These are phyloP conservation scores for Ustulina deusta DNA, from an alignment of 2,329 filamentous ascomycete species.

Conservation along the genomic window DNA sequence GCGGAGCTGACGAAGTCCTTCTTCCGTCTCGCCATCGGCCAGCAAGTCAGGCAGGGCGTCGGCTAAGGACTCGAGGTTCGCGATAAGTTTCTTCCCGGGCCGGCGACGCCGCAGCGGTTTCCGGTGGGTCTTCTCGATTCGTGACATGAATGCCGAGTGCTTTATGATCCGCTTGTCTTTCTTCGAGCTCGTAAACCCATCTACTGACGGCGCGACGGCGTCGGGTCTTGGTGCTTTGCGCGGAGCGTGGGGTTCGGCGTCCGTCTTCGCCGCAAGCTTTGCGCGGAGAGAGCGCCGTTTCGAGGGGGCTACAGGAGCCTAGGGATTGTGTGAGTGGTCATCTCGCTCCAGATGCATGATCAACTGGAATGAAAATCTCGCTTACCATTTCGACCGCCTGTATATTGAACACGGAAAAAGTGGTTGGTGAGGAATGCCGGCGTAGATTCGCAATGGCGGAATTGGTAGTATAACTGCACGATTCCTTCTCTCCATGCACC, in stretches of 20 bases:
- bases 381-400: slow-evolving; percentile 35
- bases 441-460: neutral
- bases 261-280: slow-evolving; percentile 65
- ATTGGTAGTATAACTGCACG: too few relatives aligned
- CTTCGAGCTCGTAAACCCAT: slow-evolving; percentile 78
- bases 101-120: slow-evolving; percentile 73
- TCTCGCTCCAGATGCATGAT: neutral
- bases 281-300: slow-evolving; percentile 69
- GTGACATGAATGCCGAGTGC: slow-evolving; percentile 81
- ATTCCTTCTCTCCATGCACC: too few relatives aligned
- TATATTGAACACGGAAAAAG: neutral
- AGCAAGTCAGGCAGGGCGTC: slow-evolving; percentile 80
- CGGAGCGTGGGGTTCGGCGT: slow-evolving; percentile 62
- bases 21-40: slow-evolving; percentile 60
- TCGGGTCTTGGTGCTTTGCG: slow-evolving; percentile 65
- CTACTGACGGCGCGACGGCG: slow-evolving; percentile 59
- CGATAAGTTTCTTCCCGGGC: slow-evolving; percentile 80
- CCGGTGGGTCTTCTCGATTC: slow-evolving; percentile 72
- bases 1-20: slow-evolving; percentile 54
- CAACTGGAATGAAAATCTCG: neutral
- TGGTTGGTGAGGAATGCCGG: neutral
- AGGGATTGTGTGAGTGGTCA: slow-evolving; percentile 22
- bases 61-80: slow-evolving; percentile 79
- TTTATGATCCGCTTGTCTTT: slow-evolving; percentile 86
- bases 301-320: slow-evolving; percentile 60